phyloP scores from a whole-genome alignment of 352 stramenopile species.

The Phytophthora megakarya region DNA sequence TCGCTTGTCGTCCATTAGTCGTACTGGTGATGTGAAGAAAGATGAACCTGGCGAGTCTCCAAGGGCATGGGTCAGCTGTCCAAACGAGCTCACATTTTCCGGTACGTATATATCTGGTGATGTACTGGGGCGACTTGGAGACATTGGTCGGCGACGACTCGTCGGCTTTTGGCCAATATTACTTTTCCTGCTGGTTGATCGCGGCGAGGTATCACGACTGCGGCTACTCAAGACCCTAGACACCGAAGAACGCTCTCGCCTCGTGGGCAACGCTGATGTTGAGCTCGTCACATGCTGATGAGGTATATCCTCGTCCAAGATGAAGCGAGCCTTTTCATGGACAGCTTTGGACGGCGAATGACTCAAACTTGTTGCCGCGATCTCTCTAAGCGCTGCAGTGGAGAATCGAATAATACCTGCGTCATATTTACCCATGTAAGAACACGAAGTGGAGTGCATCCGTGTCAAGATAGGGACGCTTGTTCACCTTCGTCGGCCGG shows the following conservation, averaged over 20 bases:
- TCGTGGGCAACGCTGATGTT: slow-evolving; percentile 4
- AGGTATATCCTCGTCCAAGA: slow-evolving; percentile 58
- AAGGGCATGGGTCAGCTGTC: slow-evolving; percentile 34
- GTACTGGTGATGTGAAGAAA: slow-evolving; percentile 45
- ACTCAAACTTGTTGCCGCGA: slow-evolving; percentile 62
- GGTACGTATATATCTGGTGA: slow-evolving; percentile 18
- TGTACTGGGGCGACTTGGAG: slow-evolving; percentile 38
- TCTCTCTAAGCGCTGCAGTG: slow-evolving; percentile 51
- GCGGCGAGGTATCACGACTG: slow-evolving; percentile 20
- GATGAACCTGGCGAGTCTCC: slow-evolving; percentile 25
- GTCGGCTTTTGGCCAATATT: slow-evolving; percentile 25
- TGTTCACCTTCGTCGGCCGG: slow-evolving; percentile 62
- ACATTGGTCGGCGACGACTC: slow-evolving; percentile 32
- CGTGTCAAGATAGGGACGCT: background rate
- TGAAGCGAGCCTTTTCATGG: slow-evolving; percentile 65
- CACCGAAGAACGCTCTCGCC: slow-evolving; percentile 13
- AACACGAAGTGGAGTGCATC: background rate
- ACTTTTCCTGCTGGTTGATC: slow-evolving; percentile 15
- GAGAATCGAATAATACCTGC: slow-evolving; percentile 73
- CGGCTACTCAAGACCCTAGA: slow-evolving; percentile 7
- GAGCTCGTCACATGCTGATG: background rate
- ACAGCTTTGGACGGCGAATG: slow-evolving; percentile 67
- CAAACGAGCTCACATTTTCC: slow-evolving; percentile 35
- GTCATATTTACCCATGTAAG: slow-evolving; percentile 1
- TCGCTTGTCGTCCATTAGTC: slow-evolving; percentile 31